phyloP scores from a whole-genome alignment of 176 grass and related monocot species.

The Avena eriantha region DNA sequence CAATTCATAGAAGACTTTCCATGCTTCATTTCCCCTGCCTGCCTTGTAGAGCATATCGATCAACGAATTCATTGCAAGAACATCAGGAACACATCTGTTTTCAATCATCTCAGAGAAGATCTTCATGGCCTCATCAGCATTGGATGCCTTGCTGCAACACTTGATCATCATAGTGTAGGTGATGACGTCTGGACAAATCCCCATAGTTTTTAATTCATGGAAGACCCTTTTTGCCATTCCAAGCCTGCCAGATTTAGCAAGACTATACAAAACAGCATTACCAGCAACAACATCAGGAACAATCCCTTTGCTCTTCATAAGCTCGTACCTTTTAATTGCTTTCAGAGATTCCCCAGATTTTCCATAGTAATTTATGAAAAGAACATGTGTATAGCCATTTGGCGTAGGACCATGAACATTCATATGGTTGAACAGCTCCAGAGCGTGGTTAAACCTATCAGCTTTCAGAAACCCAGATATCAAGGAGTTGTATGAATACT shows the following conservation, averaged over 20 bases:
- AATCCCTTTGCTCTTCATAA: conserved; percentile 87
- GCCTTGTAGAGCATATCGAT: conserved; percentile 84
- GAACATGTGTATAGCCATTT: conserved; percentile 78
- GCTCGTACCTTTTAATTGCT: conserved; percentile 67
- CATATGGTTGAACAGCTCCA: conserved; percentile 76
- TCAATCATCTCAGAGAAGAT: conserved; percentile 88
- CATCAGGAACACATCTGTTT: conserved; percentile 67
- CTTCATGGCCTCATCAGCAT: conserved; percentile 71
- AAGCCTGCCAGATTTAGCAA: conserved; percentile 82
- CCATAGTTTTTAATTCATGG: conserved; percentile 71
- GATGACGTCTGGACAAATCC: conserved; percentile 73
- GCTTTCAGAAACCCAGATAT: conserved; percentile 79
- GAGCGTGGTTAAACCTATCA: conserved; percentile 56
- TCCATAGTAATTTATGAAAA: conserved; percentile 89
- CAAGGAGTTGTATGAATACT: conserved; percentile 88
- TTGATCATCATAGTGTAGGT: conserved; percentile 99
- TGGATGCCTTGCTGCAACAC: conserved; percentile 81
- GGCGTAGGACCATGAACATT: conserved; percentile 73
- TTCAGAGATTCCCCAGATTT: conserved; percentile 76
- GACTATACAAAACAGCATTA: conserved; percentile 84
- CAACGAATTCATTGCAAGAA: conserved; percentile 76
- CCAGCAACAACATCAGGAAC: conserved; percentile 78
- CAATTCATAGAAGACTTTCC: conserved; percentile 71
- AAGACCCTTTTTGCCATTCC: conserved; percentile 82
- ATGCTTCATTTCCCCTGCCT: conserved; percentile 81